Conservation (phyloP, 2,329 filamentous ascomycete genomes). For the Aspergillus cejpii region DNA sequence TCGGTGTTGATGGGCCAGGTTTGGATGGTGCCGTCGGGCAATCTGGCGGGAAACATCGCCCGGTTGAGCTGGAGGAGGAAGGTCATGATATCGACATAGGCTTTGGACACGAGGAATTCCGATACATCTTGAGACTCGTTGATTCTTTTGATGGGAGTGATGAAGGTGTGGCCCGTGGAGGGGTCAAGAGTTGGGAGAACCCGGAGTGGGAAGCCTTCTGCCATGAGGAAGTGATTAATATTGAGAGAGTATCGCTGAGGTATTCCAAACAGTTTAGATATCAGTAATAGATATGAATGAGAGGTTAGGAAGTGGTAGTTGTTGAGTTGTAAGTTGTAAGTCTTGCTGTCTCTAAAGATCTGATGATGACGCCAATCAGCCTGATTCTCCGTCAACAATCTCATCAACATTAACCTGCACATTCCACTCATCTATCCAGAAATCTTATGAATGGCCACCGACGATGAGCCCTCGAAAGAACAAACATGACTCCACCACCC, state of each 20-base stretch:
- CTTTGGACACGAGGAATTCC: constrained; percentile 70
- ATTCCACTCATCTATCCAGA: too few species aligned
- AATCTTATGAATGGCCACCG: not conserved
- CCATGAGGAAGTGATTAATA: not conserved
- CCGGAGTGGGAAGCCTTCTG: constrained; percentile 19
- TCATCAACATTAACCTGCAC: too few species aligned
- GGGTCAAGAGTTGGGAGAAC: constrained; percentile 46
- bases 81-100: constrained; percentile 77
- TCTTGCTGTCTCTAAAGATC: too few species aligned
- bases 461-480: constrained; percentile 10
- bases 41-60: constrained; percentile 67
- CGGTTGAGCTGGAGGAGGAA: constrained; percentile 89
- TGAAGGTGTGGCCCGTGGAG: constrained; percentile 52
- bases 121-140: constrained; percentile 75
- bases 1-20: constrained; percentile 46
- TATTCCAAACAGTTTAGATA: not conserved
- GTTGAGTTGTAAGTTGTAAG: too few species aligned
- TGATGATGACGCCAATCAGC: not conserved
- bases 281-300: not conserved
- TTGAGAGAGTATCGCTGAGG: too few species aligned
- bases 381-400: not conserved
- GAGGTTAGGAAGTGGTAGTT: not conserved
- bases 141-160: constrained; percentile 69
- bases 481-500: constrained; percentile 14
- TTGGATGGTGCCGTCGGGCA: constrained; percentile 35